Evolutionary conservation across 23 red algal genomes (phyloP), one percentile per base, ranked within the genome.

Genomic region (Gracilaria gracilis): DNA sequence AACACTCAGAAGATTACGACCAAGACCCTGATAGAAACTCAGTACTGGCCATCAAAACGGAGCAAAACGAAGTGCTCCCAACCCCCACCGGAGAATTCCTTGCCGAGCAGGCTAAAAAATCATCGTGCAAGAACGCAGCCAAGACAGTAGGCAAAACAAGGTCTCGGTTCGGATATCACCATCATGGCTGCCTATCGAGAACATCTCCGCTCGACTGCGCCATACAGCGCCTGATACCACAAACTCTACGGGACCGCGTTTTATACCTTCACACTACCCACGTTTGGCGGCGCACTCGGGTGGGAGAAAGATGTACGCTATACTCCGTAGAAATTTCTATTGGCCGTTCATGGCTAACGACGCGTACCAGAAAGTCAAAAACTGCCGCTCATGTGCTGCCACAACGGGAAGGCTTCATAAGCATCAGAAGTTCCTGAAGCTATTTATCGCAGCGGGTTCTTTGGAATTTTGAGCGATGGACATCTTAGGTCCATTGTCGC

Each of bases 341-440:
- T 87, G 64, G 65, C 34, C 83, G 9, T 71, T 27, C 36, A 87
- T 87, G 37, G 65, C 39, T 2, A 61, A 38, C 34, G 83, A 75
- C 2, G 65, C 42, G 5, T 87, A 70, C 19, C 32, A 38, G 21
- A 58, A 6, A 0, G 83, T 0, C 9, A 33, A 0, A 4, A 25
- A 75, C 0, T 75, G 83, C 42, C 1, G 19, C 9, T 58, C 57
- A 21, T 85, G 81, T 25, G 53, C 81, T 4, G 65, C 37, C 17
- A 85, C 31, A 21, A 6, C 54, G 54, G 59, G 35, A 4, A 65
- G 31, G 54, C 17, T 65, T 3, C 51, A 16, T 20, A 50, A 49
- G 39, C 57, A 84, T 84, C 57, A 65, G 24, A n/a, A n/a, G n/a
- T n/a, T n/a, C n/a, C n/a, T n/a, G n/a, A n/a, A n/a, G n/a, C n/a